Conservation (phyloP, 352 stramenopile species). For the Phytophthora macrochlamydospora region DNA sequence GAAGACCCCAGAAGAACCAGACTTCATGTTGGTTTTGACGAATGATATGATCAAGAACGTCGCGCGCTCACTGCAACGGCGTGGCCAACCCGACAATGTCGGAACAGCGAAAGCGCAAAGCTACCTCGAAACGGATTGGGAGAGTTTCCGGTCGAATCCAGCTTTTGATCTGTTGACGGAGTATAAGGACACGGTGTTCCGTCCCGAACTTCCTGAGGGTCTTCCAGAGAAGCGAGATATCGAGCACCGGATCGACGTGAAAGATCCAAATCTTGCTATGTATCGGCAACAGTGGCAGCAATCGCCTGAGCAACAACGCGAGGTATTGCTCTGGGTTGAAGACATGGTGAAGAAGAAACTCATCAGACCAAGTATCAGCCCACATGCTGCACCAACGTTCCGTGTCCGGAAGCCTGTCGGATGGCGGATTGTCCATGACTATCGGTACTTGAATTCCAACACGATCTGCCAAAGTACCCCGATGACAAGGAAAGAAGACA, state of each 20-base stretch:
- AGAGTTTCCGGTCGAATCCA: not conserved
- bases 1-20: not conserved
- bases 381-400: conserved; percentile 21
- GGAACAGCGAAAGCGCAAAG: conserved; percentile 6
- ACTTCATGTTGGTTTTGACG: conserved; percentile 13
- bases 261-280: conserved; percentile 6
- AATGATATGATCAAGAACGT: conserved; percentile 8
- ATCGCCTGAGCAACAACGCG: conserved; percentile 11
- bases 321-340: not conserved
- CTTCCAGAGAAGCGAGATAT: conserved; percentile 5
- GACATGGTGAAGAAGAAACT: conserved; percentile 2
- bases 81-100: conserved; percentile 1
- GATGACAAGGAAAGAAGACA: conserved; percentile 2
- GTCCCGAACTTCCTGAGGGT: not conserved
- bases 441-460: conserved; percentile 2
- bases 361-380: conserved; percentile 18
- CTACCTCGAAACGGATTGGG: conserved; percentile 9
- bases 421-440: conserved; percentile 31
- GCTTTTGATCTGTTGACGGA: not conserved
- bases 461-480: conserved; percentile 10
- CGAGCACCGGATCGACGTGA: conserved; percentile 14
- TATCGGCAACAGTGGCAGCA: conserved; percentile 8
- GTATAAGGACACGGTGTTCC: conserved; percentile 8
- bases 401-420: conserved; percentile 22
- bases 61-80: not conserved